Evolutionary conservation across 768 basidiomycete species (phyloP), one percentile per base, ranked within the genome.

Genomic region (Amanita rubescens): DNA sequence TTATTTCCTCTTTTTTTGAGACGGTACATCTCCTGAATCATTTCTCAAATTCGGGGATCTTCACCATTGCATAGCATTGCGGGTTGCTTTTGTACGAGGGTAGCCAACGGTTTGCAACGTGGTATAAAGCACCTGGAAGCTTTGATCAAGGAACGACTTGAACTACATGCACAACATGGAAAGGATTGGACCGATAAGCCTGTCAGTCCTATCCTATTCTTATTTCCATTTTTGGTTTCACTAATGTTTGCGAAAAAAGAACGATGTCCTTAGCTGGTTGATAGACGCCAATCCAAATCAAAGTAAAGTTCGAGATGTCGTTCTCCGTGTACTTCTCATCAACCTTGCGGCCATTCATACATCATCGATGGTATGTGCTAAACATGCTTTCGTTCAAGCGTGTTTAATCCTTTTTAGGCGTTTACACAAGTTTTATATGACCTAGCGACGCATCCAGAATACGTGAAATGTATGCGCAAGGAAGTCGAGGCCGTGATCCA

Each of bases 221-320:
- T 10, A n/a, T 17, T 49, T 17, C 12, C n/a, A 11, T n/a, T 24
- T 55, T 17, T 45, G 24, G 20, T 11, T 19, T 46, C 17, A 27
- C 44, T 46, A 15, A 2, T 25, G 6, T 49, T 38, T 30, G 27
- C 27, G 5, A 3, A 30, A 30, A 3, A 43, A 78, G 78, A 70
- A 72, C 47, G 77, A 79, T 53, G 54, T 79, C 20, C 64, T 79
- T 0, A 66, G 70, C n/a, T 81, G 76, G 76, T 61, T 78, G 11
- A 64, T 79, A 33, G 75, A 75, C 39, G 64, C 60, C 8, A 73
- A 74, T 0, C 57, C 61, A 9, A 65, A 64, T 3, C 63, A 67
- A 34, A 56, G 59, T 19, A 64, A 57, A 6, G 54, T 64, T 1
- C 51, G 59, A 22, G 65, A 70, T 24, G 57, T 76, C 4, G 65